These are phyloP conservation scores for Margaritispora aquatica DNA, from an alignment of 495 filamentous ascomycete genomes.

Conservation along the genomic window DNA sequence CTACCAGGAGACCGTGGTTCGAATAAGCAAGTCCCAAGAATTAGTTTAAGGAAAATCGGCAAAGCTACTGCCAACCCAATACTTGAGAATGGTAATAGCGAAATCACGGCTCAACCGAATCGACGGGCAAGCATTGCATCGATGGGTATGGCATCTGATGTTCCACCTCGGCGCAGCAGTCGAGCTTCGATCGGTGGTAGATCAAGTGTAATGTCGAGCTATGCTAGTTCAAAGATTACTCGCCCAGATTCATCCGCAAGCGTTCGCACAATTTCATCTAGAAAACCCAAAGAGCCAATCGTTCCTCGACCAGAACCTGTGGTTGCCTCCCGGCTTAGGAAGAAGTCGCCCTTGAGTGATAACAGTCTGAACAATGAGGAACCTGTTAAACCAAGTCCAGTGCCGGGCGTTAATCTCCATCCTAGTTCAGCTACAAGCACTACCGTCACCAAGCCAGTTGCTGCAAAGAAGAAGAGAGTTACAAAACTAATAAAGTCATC, in stretches of 20 bases:
- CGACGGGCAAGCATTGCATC: constrained; percentile 38
- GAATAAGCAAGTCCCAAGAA: constrained; percentile 39
- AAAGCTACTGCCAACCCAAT: too few species aligned
- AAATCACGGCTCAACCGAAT: constrained; percentile 22
- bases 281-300: constrained; percentile 37
- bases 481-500: too few species aligned
- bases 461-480: too few species aligned
- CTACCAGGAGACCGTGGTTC: constrained; percentile 48
- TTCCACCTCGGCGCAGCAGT: constrained; percentile 16
- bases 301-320: constrained; percentile 25
- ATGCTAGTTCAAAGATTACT: constrained; percentile 33
- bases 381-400: constrained; percentile 2
- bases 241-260: constrained; percentile 29
- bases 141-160: constrained; percentile 24
- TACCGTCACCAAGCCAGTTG: too few species aligned
- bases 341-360: constrained; percentile 23
- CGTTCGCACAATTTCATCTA: constrained; percentile 19
- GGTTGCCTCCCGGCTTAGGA: constrained; percentile 41
- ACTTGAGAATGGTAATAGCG: too few species aligned
- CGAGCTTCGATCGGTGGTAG: constrained; percentile 14
- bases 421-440: constrained; percentile 28
- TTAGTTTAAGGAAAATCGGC: constrained; percentile 46
- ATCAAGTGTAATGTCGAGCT: constrained; percentile 18
- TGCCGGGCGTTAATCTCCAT: constrained; percentile 1
- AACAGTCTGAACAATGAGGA: constrained; percentile 1